Conservation (phyloP, 495 filamentous ascomycete species). For the Symbiotaphrina buchneri region DNA sequence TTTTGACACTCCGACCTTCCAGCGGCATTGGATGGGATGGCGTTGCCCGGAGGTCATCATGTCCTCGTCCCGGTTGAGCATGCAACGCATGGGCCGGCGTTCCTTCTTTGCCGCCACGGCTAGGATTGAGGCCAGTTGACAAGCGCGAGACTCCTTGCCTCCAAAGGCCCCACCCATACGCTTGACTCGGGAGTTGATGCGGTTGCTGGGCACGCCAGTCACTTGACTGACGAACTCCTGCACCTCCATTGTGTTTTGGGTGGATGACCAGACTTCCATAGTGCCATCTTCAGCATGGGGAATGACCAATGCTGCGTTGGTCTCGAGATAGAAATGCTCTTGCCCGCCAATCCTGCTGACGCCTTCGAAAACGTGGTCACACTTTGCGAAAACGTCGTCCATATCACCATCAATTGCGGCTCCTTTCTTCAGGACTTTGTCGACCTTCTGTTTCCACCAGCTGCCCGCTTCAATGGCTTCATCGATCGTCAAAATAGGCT, state of each 20-base stretch:
- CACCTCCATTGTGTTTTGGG: conserved; percentile 19
- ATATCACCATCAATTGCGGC: conserved; percentile 8
- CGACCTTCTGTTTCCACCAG: conserved; percentile 13
- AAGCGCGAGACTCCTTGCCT: conserved; percentile 16
- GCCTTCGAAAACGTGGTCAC: conserved; percentile 15
- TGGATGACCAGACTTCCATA: conserved; percentile 19
- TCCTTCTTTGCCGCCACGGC: conserved; percentile 19
- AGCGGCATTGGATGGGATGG: conserved; percentile 17
- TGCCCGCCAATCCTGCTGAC: conserved; percentile 17
- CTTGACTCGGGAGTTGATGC: conserved; percentile 18
- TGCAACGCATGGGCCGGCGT: conserved; percentile 15
- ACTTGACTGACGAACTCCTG: conserved; percentile 19
- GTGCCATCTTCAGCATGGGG: conserved; percentile 15
- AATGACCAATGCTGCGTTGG: conserved; percentile 16
- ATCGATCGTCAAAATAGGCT: conserved; percentile 19
- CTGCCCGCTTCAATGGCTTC: conserved; percentile 20
- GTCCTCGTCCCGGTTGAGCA: conserved; percentile 20
- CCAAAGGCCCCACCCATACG: conserved; percentile 19
- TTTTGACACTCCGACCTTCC: conserved; percentile 18
- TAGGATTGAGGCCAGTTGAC: conserved; percentile 14
- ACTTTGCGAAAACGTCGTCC: conserved; percentile 13
- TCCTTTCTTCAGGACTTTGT: conserved; percentile 13
- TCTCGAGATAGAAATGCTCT: conserved; percentile 21
- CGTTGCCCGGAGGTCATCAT: conserved; percentile 17
- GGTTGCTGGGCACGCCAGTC: conserved; percentile 17